Conservation (phyloP, 2,329 filamentous ascomycete species). For the Elsinoe arachidis region DNA sequence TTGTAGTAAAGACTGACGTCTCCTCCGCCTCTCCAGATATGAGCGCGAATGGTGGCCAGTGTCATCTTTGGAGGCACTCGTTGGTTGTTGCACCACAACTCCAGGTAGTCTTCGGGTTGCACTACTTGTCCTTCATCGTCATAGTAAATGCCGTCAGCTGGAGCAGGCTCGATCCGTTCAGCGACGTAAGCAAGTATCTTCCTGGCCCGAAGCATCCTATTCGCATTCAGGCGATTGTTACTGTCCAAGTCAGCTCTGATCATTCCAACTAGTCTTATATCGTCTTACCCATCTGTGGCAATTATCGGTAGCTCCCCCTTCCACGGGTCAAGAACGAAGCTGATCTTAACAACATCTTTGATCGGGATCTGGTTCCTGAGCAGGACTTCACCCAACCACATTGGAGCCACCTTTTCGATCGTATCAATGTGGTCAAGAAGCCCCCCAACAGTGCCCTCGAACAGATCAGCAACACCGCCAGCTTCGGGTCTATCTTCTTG, state of each 20-base stretch:
- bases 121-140: conserved; percentile 34
- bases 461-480: conserved; percentile 70
- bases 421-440: conserved; percentile 69
- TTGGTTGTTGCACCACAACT: conserved; percentile 71
- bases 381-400: conserved; percentile 86
- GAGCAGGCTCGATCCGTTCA: conserved; percentile 72
- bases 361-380: conserved; percentile 68
- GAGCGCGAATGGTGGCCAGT: conserved; percentile 81
- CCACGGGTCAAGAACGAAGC: conserved; percentile 80
- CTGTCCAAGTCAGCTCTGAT: conserved; percentile 28
- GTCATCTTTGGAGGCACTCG: conserved; percentile 70
- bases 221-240: conserved; percentile 88
- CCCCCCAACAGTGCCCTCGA: conserved; percentile 75
- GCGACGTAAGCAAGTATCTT: conserved; percentile 91
- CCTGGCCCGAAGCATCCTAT: conserved; percentile 89
- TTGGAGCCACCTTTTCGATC: conserved; percentile 77
- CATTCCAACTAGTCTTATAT: not conserved
- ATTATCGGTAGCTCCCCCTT: conserved; percentile 59
- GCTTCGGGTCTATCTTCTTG: conserved; percentile 56
- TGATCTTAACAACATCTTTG: conserved; percentile 96
- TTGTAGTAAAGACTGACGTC: conserved; percentile 90
- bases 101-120: conserved; percentile 84
- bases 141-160: conserved; percentile 40
- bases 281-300: conserved; percentile 57
- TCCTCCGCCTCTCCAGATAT: conserved; percentile 90